These are phyloP conservation scores for Geotrichum citri-aurantii DNA, from an alignment of 1,139 yeast genomes.

Conservation along the genomic window DNA sequence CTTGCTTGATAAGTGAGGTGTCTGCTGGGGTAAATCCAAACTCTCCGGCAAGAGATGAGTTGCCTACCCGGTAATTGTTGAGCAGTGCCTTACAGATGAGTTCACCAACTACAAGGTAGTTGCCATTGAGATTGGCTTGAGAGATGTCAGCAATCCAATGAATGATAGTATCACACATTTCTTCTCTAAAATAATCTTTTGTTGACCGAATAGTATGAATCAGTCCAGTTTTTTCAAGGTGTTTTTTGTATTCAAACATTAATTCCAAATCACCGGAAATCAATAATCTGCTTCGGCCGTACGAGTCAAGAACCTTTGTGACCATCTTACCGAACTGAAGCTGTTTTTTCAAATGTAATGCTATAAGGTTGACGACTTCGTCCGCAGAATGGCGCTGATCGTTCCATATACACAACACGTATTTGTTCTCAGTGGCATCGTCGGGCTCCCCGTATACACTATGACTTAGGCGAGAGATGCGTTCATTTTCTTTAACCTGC, in stretches of 20 bases:
- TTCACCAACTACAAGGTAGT: conserved; percentile 45
- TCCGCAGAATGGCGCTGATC: conserved; percentile 72
- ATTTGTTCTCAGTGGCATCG: conserved; percentile 43
- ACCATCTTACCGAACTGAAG: conserved; percentile 71
- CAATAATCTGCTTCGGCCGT: conserved; percentile 66
- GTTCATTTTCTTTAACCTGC: conserved; percentile 28
- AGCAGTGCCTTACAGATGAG: conserved; percentile 51
- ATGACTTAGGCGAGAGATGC: conserved; percentile 36
- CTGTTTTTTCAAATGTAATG: conserved; percentile 58
- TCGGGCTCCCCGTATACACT: conserved; percentile 43
- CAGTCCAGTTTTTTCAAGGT: conserved; percentile 55
- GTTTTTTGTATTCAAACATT: conserved; percentile 49
- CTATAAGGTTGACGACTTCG: conserved; percentile 66
- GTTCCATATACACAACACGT: conserved; percentile 60
- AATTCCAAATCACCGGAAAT: conserved; percentile 49
- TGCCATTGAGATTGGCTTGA: conserved; percentile 49
- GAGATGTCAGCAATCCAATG: conserved; percentile 60
- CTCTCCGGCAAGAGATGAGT: conserved; percentile 11
- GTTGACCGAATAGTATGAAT: conserved; percentile 61
- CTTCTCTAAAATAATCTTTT: conserved; percentile 72
- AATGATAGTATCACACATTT: conserved; percentile 68
- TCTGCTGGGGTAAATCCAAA: not conserved
- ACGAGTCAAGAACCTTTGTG: conserved; percentile 53
- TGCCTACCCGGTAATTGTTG: conserved; percentile 48
- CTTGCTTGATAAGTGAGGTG: conserved; percentile 11